phyloP scores from a whole-genome alignment of 352 stramenopile genomes.

The Pythium scleroteichum region DNA sequence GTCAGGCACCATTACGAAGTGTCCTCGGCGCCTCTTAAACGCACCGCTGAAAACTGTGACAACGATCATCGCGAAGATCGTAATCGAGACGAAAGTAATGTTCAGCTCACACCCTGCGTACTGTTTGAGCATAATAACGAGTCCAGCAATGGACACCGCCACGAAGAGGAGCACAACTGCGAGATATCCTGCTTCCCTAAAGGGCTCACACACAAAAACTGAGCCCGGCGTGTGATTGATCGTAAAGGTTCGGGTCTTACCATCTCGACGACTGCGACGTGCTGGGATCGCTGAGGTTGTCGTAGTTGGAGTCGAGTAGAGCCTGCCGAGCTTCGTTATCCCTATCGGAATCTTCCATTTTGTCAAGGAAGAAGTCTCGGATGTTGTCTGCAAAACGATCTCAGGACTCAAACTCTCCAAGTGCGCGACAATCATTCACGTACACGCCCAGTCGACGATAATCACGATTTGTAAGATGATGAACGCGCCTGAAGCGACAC shows the following conservation, averaged over 20 bases:
- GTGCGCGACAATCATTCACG: not conserved
- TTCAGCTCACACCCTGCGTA: conserved; percentile 60
- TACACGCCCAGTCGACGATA: conserved; percentile 77
- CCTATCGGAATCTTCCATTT: conserved; percentile 62
- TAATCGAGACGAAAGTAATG: conserved; percentile 59
- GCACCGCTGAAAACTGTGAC: conserved; percentile 60
- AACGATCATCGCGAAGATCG: conserved; percentile 42
- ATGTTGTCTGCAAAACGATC: conserved; percentile 58
- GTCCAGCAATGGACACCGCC: conserved; percentile 33
- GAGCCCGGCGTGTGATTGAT: not conserved
- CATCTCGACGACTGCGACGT: conserved; percentile 28
- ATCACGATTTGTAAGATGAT: conserved; percentile 82
- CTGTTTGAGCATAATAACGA: conserved; percentile 57
- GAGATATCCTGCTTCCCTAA: conserved; percentile 62
- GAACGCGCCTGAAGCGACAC: conserved; percentile 60
- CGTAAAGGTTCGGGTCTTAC: too few relatives aligned
- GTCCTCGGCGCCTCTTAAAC: too few relatives aligned
- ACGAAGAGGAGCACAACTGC: conserved; percentile 42
- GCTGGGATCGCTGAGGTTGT: conserved; percentile 8
- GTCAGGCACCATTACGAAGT: too few relatives aligned
- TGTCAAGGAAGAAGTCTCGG: conserved; percentile 62
- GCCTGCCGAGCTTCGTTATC: conserved; percentile 55
- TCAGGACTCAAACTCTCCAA: too few relatives aligned
- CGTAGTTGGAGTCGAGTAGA: conserved; percentile 42
- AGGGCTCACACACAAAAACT: not conserved